Base-by-base conservation (phyloP, 1,139 yeast species). In the Zygosaccharomyces sapae region DNA sequence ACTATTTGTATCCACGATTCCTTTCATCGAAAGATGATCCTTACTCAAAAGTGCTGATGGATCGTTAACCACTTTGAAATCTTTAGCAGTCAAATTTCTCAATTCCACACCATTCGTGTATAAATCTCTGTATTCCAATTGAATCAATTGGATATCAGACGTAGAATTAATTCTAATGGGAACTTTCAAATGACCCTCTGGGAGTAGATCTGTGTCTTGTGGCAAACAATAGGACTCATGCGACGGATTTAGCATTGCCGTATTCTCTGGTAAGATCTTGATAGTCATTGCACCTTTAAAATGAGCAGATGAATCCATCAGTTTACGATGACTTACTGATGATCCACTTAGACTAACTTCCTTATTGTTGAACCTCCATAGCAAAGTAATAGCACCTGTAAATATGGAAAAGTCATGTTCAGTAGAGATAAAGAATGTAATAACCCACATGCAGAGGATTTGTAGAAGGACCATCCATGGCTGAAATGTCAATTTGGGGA, bases 221-320 rank as follows among this genome's bases (percentile, higher is more conserved):
- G 79, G 80, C 41, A 88, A 63, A 66, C 97, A 90, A 50, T 74
- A 75, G 10, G 79, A 75, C 34, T 76, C 78, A 40, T 75, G 78
- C 55, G 81, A 79, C 1, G 97, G 97, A 55, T 90, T 88, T 61
- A 94, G 71, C 56, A 75, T 73, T 2, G 95, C 96, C 0, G 95
- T 83, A 37, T 95, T 86, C 63, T 92, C 97, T 0, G 98, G 98
- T 36, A 94, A 71, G 55, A 86, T 86, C 57, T 90, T 86, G 55
- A 92, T 84, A 2, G 92, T 86, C 60, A 86, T 86, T 47, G 80
- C 80, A 43, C 97, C 98, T 57, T 80, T 83, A 61, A 92, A 85
- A 63, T 89, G 95, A 2, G 83, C 70, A 29, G 86, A 77, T 47
- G 83, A 74, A 56, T 87, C 86, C 19, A 77, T 61, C 5, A 81